A percentile compares a stretch with the other conserved stretches of the same genome.
Evolutionary conservation across 2,329 filamentous ascomycete species (phyloP).

Genomic region (Colletotrichum sp.): DNA sequence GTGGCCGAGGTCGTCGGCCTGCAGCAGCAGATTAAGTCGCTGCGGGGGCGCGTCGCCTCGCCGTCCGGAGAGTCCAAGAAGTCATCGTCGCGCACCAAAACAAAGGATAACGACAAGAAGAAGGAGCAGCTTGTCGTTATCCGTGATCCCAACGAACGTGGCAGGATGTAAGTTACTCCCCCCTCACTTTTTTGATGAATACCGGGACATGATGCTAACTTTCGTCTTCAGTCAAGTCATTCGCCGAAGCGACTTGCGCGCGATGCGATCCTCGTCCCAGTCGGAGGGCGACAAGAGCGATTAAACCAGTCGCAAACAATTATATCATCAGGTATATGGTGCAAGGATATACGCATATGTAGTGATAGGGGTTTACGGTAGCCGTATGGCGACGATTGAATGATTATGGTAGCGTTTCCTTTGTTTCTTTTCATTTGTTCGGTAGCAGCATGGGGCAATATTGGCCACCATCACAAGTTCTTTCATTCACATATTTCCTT

Average conservation of each 20-base stretch:
- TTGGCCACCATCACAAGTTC: not conserved
- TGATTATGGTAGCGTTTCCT: not conserved
- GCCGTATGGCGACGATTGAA: not conserved
- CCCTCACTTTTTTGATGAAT: not conserved
- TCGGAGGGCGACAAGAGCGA: conserved; percentile 19
- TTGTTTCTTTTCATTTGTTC: conserved; percentile 1
- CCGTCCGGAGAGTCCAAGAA: conserved; percentile 11
- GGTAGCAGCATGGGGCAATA: not conserved
- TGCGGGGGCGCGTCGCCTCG: conserved; percentile 12
- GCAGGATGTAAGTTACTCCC: conserved; percentile 13
- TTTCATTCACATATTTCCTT: conserved; percentile 4
- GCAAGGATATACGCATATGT: not conserved
- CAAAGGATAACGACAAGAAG: conserved; percentile 22
- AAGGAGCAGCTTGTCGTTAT: conserved; percentile 22
- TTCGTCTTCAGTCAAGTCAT: conserved; percentile 10
- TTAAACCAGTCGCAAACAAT: not conserved
- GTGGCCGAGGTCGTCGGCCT: conserved; percentile 15
- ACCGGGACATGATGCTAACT: not conserved
- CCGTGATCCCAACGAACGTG: conserved; percentile 20
- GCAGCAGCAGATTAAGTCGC: conserved; percentile 12
- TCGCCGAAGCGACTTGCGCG: conserved; percentile 18
- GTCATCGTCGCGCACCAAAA: conserved; percentile 7
- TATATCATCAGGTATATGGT: not conserved
- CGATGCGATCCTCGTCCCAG: conserved; percentile 13
- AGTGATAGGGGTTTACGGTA: not conserved